These are phyloP conservation scores for Podospora didyma DNA, from an alignment of 495 filamentous ascomycete species.

Conservation along the genomic window DNA sequence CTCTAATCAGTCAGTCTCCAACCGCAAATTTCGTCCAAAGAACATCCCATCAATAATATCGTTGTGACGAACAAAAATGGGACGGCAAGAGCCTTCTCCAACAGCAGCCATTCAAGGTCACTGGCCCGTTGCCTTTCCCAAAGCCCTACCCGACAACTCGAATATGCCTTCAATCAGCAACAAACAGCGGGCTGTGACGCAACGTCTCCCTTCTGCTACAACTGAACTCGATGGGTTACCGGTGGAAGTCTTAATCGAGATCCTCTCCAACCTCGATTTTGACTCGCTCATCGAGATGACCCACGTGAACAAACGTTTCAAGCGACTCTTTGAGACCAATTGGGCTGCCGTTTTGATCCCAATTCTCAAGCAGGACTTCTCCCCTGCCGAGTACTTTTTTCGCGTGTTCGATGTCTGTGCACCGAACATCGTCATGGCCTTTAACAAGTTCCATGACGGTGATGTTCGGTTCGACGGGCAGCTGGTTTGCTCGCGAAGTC, in stretches of 20 bases:
- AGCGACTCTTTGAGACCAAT: constrained; percentile 17
- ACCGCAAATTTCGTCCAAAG: no score
- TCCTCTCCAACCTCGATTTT: constrained; percentile 29
- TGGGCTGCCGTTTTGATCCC: constrained; percentile 20
- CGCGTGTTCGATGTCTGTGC: constrained; percentile 4
- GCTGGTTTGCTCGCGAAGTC: not conserved
- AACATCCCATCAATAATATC: no score
- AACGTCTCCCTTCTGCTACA: not conserved
- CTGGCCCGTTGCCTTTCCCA: no score
- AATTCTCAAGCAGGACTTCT: constrained; percentile 48
- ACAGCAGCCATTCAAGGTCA: no score
- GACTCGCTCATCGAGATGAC: constrained; percentile 20
- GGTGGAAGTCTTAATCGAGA: constrained; percentile 29
- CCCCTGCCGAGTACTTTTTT: constrained; percentile 53
- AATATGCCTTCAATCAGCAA: no score
- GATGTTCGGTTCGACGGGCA: not conserved
- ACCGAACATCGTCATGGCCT: not conserved
- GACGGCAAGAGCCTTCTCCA: no score
- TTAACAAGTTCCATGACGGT: not conserved
- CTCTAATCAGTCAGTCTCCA: no score
- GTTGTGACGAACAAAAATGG: no score
- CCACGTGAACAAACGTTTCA: constrained; percentile 16
- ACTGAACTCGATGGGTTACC: constrained; percentile 15
- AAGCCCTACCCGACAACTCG: no score
- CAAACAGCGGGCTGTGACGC: no score